A percentile compares a stretch with the other conserved stretches of the same genome.
These are phyloP conservation scores for Aspergillus versicolor DNA, from an alignment of 2,329 filamentous ascomycete species.

Conservation along the genomic window DNA sequence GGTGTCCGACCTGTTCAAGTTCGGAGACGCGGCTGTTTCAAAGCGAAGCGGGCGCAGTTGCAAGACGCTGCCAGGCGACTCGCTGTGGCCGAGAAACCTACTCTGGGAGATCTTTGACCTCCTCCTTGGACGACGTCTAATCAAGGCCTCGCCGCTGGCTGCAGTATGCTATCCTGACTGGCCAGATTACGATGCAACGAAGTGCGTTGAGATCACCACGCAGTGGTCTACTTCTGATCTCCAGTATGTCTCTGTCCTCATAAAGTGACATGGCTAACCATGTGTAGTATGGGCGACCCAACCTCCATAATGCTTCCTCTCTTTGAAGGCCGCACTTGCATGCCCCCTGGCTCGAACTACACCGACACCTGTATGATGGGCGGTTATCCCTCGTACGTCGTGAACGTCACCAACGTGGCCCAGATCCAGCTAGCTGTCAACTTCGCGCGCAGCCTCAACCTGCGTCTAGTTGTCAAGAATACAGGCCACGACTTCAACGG, in stretches of 20 bases:
- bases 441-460: slow-evolving; percentile 26
- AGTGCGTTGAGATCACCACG: slow-evolving; percentile 28
- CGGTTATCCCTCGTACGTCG: slow-evolving; percentile 33
- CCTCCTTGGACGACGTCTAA: slow-evolving; percentile 34
- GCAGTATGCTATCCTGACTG: slow-evolving; percentile 36
- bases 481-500: slow-evolving; percentile 51
- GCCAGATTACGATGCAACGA: slow-evolving; percentile 30
- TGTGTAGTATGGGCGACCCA: slow-evolving; percentile 16
- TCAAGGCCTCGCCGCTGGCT: slow-evolving; percentile 34
- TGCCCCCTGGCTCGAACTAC: slow-evolving; percentile 35
- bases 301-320: slow-evolving; percentile 28
- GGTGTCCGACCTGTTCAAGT: slow-evolving; percentile 35
- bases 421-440: slow-evolving; percentile 36
- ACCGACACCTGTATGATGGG: slow-evolving; percentile 28
- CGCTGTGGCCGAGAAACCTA: slow-evolving; percentile 17
- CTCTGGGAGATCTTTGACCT: slow-evolving; percentile 35
- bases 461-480: slow-evolving; percentile 42
- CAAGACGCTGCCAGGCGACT: slow-evolving; percentile 24
- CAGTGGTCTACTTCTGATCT: slow-evolving; percentile 27
- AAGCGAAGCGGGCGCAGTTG: slow-evolving; percentile 44
- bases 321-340: slow-evolving; percentile 25
- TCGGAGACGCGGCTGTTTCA: slow-evolving; percentile 20
- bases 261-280: neutral
- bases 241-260: slow-evolving; percentile 6
- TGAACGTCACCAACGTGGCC: slow-evolving; percentile 32